A percentile compares a stretch with the other conserved stretches of the same genome.
Conservation (phyloP, 2,329 filamentous ascomycete genomes). For the Biscogniauxia sp. region DNA sequence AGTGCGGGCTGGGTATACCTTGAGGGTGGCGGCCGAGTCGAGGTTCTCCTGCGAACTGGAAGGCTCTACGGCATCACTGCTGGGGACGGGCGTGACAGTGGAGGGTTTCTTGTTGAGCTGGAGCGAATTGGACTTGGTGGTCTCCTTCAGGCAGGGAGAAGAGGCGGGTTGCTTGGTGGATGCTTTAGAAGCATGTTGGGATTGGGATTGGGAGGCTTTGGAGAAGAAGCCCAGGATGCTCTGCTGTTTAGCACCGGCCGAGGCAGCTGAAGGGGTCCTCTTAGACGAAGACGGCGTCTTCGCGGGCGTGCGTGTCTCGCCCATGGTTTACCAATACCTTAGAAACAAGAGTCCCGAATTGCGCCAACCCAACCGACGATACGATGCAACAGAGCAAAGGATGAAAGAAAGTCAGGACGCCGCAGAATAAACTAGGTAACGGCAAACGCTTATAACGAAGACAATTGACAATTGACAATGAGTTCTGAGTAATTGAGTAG, state of each 20-base stretch:
- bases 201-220: conserved; percentile 45
- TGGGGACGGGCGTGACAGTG: conserved; percentile 70
- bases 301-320: conserved; percentile 29
- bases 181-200: conserved; percentile 27
- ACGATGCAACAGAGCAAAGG: too few relatives aligned
- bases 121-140: conserved; percentile 45
- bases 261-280: conserved; percentile 45
- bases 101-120: conserved; percentile 38
- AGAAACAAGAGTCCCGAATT: background rate
- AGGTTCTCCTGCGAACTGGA: conserved; percentile 68
- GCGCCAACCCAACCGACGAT: too few relatives aligned
- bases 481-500: too few relatives aligned
- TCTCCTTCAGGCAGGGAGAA: conserved; percentile 43
- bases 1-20: conserved; percentile 51
- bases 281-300: conserved; percentile 41
- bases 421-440: too few relatives aligned
- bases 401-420: too few relatives aligned
- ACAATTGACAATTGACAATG: too few relatives aligned
- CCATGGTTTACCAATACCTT: conserved; percentile 19
- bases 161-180: conserved; percentile 31
- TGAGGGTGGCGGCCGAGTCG: conserved; percentile 40
- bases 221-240: conserved; percentile 81
- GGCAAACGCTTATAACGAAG: too few relatives aligned
- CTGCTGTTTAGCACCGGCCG: conserved; percentile 63
- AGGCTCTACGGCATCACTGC: conserved; percentile 71